Evolutionary conservation across 2,329 filamentous ascomycete species (phyloP), one percentile per base, ranked within the genome.

Genomic region (Curvularia eragrostidis): DNA sequence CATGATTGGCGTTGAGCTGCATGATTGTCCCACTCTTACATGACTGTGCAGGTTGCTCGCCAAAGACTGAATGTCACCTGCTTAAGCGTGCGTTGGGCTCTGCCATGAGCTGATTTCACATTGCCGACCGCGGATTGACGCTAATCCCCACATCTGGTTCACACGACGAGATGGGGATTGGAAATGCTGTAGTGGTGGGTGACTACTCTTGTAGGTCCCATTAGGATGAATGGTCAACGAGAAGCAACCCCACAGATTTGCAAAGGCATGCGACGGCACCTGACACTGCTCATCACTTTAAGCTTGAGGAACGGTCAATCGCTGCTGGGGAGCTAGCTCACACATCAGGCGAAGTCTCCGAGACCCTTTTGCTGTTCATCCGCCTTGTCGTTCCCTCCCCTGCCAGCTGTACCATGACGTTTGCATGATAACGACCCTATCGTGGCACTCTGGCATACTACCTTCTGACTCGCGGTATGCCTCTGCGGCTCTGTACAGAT

Each of bases 281-380:
- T 47, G 26, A 12, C 28, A 47, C 9, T 36, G 28, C 28, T 34
- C 28, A n/a, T 23, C 19, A 7, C 9, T 28, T 28, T 32, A 48
- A 48, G 44, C 12, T 12, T 23, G 43, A 30, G 43, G 43, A 32
- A 23, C 43, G 43, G 28, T 13, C 6, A 13, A 47, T 32, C 32
- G 43, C 28, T 47, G 43, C 24, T 46, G 39, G 39, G 18, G 23
- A 34, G 26, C n/a, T 32, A 24, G 32, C 46, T 38, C 46, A 13
- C 13, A 19, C 15, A 30, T 26, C 38, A 19, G 36, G 48, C 18
- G 21, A 23, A 51, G 48, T 43, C 18, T 12, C 48, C 48, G 26
- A 43, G 49, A 52, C 49, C 49, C 49, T 52, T 43, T 43, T 43
- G 21, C 49, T 34, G 49, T 52, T 52, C 49, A 23, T 39, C 47